Conservation (phyloP, 257 asterid species). For the Solanum infundibuliforme region DNA sequence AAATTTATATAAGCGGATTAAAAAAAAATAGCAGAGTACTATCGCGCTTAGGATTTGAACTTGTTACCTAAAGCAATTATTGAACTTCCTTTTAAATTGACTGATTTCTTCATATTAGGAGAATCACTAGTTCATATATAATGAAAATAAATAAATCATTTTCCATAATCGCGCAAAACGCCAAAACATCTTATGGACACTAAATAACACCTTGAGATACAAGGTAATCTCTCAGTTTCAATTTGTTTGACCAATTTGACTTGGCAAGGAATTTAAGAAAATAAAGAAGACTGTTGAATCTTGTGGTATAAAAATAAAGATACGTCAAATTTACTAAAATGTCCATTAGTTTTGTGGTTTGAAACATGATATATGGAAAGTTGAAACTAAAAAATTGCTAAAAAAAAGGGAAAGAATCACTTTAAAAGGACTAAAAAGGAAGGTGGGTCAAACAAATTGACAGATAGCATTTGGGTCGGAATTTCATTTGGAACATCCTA, state of each 20-base stretch:
- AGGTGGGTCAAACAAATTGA: not conserved
- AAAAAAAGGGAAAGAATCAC: not conserved
- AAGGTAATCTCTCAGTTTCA: not conserved
- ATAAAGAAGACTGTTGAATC: not conserved
- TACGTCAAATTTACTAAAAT: no score
- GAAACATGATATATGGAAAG: not conserved
- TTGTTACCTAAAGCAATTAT: not conserved
- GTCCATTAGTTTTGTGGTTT: not conserved
- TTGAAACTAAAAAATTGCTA: not conserved
- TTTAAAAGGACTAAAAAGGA: not conserved
- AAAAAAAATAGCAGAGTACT: not conserved
- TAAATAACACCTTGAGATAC: not conserved
- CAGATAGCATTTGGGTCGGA: not conserved
- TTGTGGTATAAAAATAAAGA: not conserved
- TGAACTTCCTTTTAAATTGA: not conserved
- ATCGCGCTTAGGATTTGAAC: not conserved
- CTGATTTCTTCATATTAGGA: not conserved
- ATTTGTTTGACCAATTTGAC: not conserved
- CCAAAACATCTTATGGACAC: not conserved
- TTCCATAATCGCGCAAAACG: not conserved
- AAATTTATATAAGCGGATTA: not conserved
- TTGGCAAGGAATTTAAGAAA: no score
- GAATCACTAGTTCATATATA: not conserved
- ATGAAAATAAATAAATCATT: not conserved
- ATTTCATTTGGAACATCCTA: not conserved